Percentiles rank a stretch among this genome's conserved stretches.
These are phyloP conservation scores for Coniochaeta prunicola DNA, from an alignment of 2,329 filamentous ascomycete genomes.

Conservation along the genomic window DNA sequence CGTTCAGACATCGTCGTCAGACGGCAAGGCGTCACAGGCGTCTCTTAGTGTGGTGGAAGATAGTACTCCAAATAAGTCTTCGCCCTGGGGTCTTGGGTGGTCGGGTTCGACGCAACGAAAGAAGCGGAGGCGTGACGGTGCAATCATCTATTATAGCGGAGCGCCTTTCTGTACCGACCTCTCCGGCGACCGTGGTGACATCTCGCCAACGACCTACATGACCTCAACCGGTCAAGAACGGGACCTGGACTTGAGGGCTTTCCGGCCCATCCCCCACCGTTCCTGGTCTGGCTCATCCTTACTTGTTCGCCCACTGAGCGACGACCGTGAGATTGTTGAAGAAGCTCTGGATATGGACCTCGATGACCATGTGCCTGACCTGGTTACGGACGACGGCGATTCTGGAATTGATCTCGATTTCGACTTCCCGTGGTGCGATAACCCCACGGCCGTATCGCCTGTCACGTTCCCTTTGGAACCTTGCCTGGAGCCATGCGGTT, in stretches of 20 bases:
- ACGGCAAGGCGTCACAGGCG: constrained; percentile 35
- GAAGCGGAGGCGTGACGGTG: constrained; percentile 56
- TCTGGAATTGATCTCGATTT: constrained; percentile 30
- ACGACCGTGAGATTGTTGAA: constrained; percentile 16
- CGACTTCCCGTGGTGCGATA: constrained; percentile 39
- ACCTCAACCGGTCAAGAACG: constrained; percentile 34
- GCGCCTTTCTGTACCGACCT: constrained; percentile 76
- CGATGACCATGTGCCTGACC: constrained; percentile 18
- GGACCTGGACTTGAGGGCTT: constrained; percentile 11
- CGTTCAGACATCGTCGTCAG: constrained; percentile 34
- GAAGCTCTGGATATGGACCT: constrained; percentile 15
- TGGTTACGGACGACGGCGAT: constrained; percentile 24
- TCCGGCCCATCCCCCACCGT: constrained; percentile 21
- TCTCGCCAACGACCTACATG: constrained; percentile 40
- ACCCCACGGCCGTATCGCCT: constrained; percentile 29
- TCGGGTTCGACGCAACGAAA: constrained; percentile 39
- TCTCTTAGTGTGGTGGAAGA: constrained; percentile 40
- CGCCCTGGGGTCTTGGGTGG: constrained; percentile 37
- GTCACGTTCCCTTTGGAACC: constrained; percentile 34
- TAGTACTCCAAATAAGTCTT: constrained; percentile 35
- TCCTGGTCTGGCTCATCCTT: constrained; percentile 45
- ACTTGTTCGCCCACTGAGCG: constrained; percentile 41
- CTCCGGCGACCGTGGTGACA: constrained; percentile 54
- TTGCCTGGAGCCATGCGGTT: constrained; percentile 48
- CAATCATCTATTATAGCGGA: constrained; percentile 78